Evolutionary conservation across 768 basidiomycete species (phyloP).

Genomic region (Hypsizygus marmoreus): DNA sequence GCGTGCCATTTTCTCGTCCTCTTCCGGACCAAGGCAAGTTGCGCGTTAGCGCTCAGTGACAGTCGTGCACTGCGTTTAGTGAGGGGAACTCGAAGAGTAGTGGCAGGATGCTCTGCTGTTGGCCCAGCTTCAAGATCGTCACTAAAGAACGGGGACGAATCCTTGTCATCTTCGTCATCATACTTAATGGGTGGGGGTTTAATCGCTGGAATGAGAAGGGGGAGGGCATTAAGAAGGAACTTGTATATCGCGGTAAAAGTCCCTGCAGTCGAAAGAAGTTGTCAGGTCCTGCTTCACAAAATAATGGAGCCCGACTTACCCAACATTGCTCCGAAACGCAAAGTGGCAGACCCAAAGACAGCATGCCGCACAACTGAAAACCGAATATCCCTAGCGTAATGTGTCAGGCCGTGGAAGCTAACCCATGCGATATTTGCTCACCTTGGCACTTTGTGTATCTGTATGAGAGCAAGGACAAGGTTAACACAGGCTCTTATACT

Average conservation of each 20-base stretch:
- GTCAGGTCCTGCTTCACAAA: not conserved
- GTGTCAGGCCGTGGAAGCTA: not conserved
- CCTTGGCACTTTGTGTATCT: slow-evolving; percentile 69
- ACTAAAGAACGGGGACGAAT: slow-evolving; percentile 18
- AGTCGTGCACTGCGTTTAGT: slow-evolving; percentile 48
- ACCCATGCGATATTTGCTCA: slow-evolving; percentile 30
- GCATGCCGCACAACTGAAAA: slow-evolving; percentile 75
- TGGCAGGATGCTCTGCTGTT: slow-evolving; percentile 24
- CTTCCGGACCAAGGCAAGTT: slow-evolving; percentile 64
- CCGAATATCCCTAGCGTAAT: slow-evolving; percentile 53
- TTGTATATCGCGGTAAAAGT: slow-evolving; percentile 81
- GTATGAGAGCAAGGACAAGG: slow-evolving; percentile 73
- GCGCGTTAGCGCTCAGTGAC: slow-evolving; percentile 64
- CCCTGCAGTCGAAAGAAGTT: slow-evolving; percentile 44
- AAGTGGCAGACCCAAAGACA: slow-evolving; percentile 79
- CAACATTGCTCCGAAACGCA: slow-evolving; percentile 87
- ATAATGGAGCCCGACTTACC: slow-evolving; percentile 42
- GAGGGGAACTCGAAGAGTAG: slow-evolving; percentile 30
- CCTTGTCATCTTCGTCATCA: slow-evolving; percentile 31
- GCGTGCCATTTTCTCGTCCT: slow-evolving; percentile 78
- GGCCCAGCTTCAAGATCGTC: slow-evolving; percentile 19
- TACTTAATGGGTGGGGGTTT: slow-evolving; percentile 29
- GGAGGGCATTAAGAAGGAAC: slow-evolving; percentile 74
- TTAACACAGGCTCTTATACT: slow-evolving; percentile 84
- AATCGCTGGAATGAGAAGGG: slow-evolving; percentile 62